Conservation (phyloP, 306 rosid genomes). For the Sicyos baderoa region DNA sequence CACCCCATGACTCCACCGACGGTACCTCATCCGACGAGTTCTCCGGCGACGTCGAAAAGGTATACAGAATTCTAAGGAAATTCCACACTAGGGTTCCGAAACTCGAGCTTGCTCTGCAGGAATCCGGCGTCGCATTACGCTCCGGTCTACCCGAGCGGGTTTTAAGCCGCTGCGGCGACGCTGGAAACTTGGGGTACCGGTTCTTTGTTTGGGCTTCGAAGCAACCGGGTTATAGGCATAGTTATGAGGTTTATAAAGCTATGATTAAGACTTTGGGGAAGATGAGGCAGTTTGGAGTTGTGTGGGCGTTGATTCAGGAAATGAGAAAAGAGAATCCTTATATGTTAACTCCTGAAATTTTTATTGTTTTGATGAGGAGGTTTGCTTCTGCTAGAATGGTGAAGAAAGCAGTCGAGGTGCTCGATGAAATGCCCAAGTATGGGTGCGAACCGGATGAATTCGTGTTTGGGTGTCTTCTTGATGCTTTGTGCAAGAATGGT, state of each 20-base stretch:
- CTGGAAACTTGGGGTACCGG: constrained; percentile 66
- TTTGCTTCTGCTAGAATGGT: constrained; percentile 84
- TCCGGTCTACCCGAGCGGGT: constrained; percentile 63
- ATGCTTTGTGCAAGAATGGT: constrained; percentile 81
- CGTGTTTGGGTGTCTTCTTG: constrained; percentile 74
- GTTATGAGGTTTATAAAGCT: constrained; percentile 57
- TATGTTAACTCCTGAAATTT: constrained; percentile 47
- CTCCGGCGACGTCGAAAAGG: constrained; percentile 57
- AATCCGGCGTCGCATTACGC: constrained; percentile 59
- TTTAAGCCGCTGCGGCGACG: constrained; percentile 69
- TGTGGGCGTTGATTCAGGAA: constrained; percentile 76
- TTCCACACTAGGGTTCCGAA: constrained; percentile 72
- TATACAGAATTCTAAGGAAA: constrained; percentile 54
- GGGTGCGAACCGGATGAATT: constrained; percentile 74
- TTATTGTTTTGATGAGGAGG: constrained; percentile 69
- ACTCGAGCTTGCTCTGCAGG: constrained; percentile 63
- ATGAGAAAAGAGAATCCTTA: constrained; percentile 65
- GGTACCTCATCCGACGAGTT: constrained; percentile 42
- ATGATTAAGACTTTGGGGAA: constrained; percentile 62
- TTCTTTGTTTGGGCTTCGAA: constrained; percentile 72
- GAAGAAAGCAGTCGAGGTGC: constrained; percentile 61
- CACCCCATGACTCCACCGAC: constrained; percentile 10
- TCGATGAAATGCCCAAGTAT: constrained; percentile 81
- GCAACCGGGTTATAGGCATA: constrained; percentile 48
- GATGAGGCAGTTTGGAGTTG: constrained; percentile 79